Conservation (phyloP, 495 filamentous ascomycete genomes). For the Rusavskia elegans region DNA sequence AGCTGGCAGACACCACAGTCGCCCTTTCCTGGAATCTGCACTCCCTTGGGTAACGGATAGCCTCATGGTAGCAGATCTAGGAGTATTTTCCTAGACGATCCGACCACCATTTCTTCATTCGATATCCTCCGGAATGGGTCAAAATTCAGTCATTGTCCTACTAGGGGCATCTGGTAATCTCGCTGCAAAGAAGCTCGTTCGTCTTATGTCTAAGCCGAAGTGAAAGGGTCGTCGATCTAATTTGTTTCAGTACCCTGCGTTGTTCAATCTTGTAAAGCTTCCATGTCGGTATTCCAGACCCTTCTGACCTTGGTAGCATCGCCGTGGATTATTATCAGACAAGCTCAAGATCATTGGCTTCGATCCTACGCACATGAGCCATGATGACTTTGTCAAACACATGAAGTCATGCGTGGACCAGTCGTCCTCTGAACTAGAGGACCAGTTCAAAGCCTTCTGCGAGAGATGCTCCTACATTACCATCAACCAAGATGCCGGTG, state of each 20-base stretch:
- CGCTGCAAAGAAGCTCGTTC: constrained; percentile 13
- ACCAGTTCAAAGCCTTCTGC: constrained; percentile 10
- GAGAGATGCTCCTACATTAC: constrained; percentile 11
- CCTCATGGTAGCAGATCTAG: background rate
- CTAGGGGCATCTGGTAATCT: constrained; percentile 14
- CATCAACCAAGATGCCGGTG: constrained; percentile 9
- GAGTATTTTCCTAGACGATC: background rate
- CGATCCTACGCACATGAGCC: constrained; percentile 7
- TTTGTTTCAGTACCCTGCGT: constrained; percentile 9
- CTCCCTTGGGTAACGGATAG: too few relatives aligned
- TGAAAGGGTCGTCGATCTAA: background rate
- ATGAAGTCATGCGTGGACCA: constrained; percentile 6
- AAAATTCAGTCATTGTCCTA: constrained; percentile 6
- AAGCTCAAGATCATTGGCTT: constrained; percentile 12
- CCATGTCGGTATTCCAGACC: too few relatives aligned
- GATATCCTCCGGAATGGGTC: background rate
- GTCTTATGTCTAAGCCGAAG: background rate
- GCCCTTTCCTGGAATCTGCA: too few relatives aligned
- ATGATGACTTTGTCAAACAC: constrained; percentile 9
- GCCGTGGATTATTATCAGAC: constrained; percentile 5
- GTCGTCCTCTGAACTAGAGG: constrained; percentile 5
- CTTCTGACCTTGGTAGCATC: constrained; percentile 7
- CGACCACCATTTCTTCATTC: background rate
- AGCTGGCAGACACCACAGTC: too few relatives aligned
- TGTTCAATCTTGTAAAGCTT: constrained; percentile 11